Percentiles rank a stretch among this genome's conserved stretches.
Evolutionary conservation across 805 yeast species (phyloP).

Genomic region (Yarrowia sp.): DNA sequence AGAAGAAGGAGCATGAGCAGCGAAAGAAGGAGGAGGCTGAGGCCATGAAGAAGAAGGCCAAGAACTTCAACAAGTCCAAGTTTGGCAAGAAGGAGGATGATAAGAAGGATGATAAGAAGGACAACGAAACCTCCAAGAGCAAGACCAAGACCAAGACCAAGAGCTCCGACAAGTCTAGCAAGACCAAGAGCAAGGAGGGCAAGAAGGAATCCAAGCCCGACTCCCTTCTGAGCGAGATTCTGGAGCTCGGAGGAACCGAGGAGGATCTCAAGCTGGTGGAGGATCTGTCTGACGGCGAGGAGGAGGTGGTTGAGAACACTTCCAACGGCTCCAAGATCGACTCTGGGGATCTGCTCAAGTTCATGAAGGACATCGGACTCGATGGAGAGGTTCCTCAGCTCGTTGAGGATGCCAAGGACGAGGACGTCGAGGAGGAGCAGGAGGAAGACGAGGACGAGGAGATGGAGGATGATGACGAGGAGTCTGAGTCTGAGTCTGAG

Average conservation of each 20-base stretch:
- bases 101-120: not conserved
- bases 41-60: conserved; percentile 33
- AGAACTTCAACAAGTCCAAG: conserved; percentile 36
- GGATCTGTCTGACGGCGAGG: conserved; percentile 53
- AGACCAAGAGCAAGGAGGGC: not conserved
- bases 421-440: conserved; percentile 45
- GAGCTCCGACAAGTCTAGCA: not conserved
- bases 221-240: conserved; percentile 40
- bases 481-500: not conserved
- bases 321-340: conserved; percentile 43
- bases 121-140: not conserved
- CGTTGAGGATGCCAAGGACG: conserved; percentile 48
- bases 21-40: conserved; percentile 36
- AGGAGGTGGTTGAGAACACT: conserved; percentile 48
- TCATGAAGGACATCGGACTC: conserved; percentile 38
- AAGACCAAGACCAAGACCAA: conserved; percentile 2
- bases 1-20: conserved; percentile 34
- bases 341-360: conserved; percentile 43
- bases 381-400: conserved; percentile 35
- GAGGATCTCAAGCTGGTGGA: conserved; percentile 73
- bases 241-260: conserved; percentile 77
- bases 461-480: conserved; percentile 40
- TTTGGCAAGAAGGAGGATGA: conserved; percentile 27
- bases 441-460: conserved; percentile 45
- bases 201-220: conserved; percentile 10